Conservation (phyloP, 768 basidiomycete species). For the Lentinus brumalis region DNA sequence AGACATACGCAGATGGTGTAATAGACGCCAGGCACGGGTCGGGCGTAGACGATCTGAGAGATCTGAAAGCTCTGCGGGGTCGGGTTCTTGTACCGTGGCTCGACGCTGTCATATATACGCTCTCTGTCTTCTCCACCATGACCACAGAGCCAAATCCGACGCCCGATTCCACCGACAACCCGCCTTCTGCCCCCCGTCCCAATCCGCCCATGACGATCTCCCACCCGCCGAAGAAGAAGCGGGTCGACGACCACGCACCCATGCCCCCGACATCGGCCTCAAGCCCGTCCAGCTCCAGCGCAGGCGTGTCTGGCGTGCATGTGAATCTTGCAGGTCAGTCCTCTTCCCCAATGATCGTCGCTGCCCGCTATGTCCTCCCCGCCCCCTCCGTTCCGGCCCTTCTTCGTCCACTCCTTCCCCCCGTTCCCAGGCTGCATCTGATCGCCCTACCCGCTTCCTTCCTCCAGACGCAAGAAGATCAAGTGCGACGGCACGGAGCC, state of each 20-base stretch:
- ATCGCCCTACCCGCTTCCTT: conserved; percentile 21
- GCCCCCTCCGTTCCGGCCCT: conserved; percentile 16
- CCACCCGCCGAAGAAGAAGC: conserved; percentile 77
- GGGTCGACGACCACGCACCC: conserved; percentile 53
- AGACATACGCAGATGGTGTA: too few species aligned
- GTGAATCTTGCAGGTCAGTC: conserved; percentile 81
- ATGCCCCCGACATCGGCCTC: conserved; percentile 53
- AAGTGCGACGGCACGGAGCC: conserved; percentile 91
- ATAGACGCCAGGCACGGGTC: conserved; percentile 17
- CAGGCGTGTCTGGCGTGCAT: conserved; percentile 83
- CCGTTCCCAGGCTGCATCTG: conserved; percentile 15
- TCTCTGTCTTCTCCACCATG: conserved; percentile 20
- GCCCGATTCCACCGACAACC: conserved; percentile 52
- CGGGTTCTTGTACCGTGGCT: conserved; percentile 5
- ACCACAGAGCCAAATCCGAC: conserved; percentile 17
- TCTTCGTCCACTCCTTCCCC: conserved; percentile 17
- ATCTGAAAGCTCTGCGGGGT: conserved; percentile 2
- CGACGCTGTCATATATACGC: conserved; percentile 22
- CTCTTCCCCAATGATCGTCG: conserved; percentile 6
- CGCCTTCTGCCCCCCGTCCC: conserved; percentile 29
- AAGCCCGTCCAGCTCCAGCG: conserved; percentile 82
- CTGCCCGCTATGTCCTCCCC: conserved; percentile 8
- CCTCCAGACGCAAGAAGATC: conserved; percentile 82
- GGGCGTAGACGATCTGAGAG: conserved; percentile 4
- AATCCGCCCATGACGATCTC: conserved; percentile 26